Base-by-base conservation (phyloP, 495 filamentous ascomycete genomes). In the Apiosordaria backusii region DNA sequence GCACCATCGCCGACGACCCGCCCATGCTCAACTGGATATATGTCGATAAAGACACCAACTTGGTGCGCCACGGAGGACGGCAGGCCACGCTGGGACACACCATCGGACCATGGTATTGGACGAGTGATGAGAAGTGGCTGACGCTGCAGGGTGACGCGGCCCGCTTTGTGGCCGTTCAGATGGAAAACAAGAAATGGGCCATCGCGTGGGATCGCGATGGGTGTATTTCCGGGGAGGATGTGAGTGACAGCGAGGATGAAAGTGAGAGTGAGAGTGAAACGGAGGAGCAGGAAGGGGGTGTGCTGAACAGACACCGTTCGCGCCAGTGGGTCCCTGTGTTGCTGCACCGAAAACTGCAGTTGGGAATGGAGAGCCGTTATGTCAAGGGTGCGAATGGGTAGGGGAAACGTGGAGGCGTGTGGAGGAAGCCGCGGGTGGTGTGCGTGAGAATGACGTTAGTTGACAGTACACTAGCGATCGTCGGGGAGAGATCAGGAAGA, bases 1-100 rank as follows among this genome's bases (percentile, higher is more conserved):
- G 84, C 35, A 82, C 82, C 55, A 84, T 87, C 68, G 74, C 76
- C 0, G 85, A 86, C 62, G 83, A 86, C 65, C 85, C 86, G 4
- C 86, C 86, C 19, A 81, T 84, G 79, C 80, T 89, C 26, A 86
- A 88, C 77, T 89, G 86, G 86, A 83, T 89, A 13, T 89, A 84
- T 64, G 81, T 85, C 65, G 84, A 87, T 76, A 80, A 82, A 66
- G 83, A 84, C 67, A 86, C 78, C 27, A 76, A 81, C 62, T 72
- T 85, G 68, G 74, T 88, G 52, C 82, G 81, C 65, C 84, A 87
- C 67, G 86, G 85, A 0, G 76, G 80, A 3, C 78, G 80, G 29
- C 77, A 78, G 62, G 81, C 80, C 55, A 82, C 77, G 62, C 23
- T 78, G 69, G 70, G 74, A 5, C 81, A 87, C 67, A 70, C 80